phyloP scores from a whole-genome alignment of 345 rosid genomes.

The Erodium maritimum region DNA sequence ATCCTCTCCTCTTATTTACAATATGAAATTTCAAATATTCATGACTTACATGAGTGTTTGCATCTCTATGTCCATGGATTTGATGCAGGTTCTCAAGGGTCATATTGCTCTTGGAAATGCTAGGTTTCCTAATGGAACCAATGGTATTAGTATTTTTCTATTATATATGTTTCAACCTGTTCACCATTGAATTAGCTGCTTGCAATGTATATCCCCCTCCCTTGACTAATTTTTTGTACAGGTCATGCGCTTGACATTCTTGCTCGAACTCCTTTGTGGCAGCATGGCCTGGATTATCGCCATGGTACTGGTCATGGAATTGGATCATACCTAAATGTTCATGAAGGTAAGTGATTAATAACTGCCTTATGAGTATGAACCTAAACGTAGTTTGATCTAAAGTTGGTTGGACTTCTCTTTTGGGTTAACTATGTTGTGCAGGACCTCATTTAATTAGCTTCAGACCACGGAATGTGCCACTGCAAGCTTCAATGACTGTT shows the following conservation, averaged over 20 bases:
- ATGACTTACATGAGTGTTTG: too few relatives aligned
- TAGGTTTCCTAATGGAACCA: conserved; percentile 83
- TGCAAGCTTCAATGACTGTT: conserved; percentile 96
- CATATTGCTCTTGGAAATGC: conserved; percentile 83
- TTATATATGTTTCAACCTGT: conserved; percentile 2
- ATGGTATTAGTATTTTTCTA: conserved; percentile 31
- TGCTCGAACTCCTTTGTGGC: conserved; percentile 87
- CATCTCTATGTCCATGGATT: too few relatives aligned
- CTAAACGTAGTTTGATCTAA: too few relatives aligned
- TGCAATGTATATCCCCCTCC: not conserved
- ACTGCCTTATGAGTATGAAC: too few relatives aligned
- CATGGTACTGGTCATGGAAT: conserved; percentile 99
- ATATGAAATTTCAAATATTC: too few relatives aligned
- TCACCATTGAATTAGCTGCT: not conserved
- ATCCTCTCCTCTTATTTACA: too few relatives aligned
- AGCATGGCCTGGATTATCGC: conserved; percentile 84
- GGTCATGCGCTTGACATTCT: conserved; percentile 88
- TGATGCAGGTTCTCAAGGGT: conserved; percentile 73
- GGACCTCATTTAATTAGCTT: conserved; percentile 92
- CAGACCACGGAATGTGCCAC: conserved; percentile 72
- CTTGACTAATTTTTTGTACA: conserved; percentile 10
- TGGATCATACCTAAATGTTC: conserved; percentile 89
- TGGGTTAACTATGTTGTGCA: conserved; percentile 23
- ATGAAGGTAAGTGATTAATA: conserved; percentile 58
- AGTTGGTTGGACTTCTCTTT: not conserved